Percentiles rank a stretch among this genome's conserved stretches.
These are phyloP conservation scores for Hortaea werneckii DNA, from an alignment of 2,329 filamentous ascomycete genomes.

Conservation along the genomic window DNA sequence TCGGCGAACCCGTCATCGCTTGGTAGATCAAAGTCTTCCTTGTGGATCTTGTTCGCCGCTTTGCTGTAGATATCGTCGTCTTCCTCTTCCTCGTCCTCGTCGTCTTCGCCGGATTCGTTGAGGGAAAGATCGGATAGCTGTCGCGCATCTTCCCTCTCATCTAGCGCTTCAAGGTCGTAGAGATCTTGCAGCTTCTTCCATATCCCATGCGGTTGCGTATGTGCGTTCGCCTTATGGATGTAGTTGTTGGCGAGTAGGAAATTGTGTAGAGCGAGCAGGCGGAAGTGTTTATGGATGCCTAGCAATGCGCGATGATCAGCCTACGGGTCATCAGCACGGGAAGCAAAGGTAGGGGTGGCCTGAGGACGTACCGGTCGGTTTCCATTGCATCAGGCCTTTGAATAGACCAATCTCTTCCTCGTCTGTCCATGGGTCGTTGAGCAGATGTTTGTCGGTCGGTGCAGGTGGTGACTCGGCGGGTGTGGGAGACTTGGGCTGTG, in stretches of 20 bases:
- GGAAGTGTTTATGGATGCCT: constrained; percentile 92
- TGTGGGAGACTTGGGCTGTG: constrained; percentile 30
- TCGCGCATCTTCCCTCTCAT: constrained; percentile 64
- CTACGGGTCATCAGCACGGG: background rate
- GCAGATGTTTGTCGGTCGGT: constrained; percentile 38
- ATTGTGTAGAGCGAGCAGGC: constrained; percentile 64
- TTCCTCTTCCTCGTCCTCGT: constrained; percentile 30
- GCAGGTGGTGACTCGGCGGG: constrained; percentile 24
- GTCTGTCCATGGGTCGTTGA: constrained; percentile 79
- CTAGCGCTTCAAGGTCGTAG: constrained; percentile 77
- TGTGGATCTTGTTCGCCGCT: constrained; percentile 27
- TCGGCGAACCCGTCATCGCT: constrained; percentile 28
- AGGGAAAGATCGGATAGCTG: constrained; percentile 35
- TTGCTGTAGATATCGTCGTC: constrained; percentile 27
- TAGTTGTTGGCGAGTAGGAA: constrained; percentile 24
- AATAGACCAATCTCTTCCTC: constrained; percentile 89
- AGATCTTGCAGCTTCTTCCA: constrained; percentile 77
- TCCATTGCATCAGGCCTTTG: constrained; percentile 88
- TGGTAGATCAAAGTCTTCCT: constrained; percentile 34
- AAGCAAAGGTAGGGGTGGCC: background rate
- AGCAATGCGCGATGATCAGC: constrained; percentile 2
- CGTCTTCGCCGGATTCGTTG: constrained; percentile 24
- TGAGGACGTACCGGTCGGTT: constrained; percentile 64
- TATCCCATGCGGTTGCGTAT: constrained; percentile 83
- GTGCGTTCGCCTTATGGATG: constrained; percentile 32